Evolutionary conservation across 2,329 filamentous ascomycete species (phyloP).

Genomic region (Fusarium sp.): DNA sequence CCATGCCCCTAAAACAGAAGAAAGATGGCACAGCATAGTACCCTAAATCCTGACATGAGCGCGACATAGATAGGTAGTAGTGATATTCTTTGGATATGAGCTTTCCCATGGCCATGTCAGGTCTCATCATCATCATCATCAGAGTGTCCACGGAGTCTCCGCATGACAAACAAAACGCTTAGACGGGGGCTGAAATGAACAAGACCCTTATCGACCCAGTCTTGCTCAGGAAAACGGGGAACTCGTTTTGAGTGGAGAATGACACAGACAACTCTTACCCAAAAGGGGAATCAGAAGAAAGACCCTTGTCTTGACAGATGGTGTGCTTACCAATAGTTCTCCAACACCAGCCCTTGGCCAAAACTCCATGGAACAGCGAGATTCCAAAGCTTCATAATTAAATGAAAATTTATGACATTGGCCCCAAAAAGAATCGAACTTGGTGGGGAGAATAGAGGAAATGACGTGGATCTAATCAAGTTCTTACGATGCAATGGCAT

Average conservation of each 20-base stretch:
- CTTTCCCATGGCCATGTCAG: not conserved
- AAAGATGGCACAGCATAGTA: not conserved
- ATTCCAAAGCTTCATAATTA: conserved; percentile 23
- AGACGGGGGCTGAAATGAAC: not conserved
- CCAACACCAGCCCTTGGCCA: conserved; percentile 4
- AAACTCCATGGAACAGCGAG: conserved; percentile 21
- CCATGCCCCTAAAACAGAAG: not conserved
- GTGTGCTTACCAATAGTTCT: conserved; percentile 3
- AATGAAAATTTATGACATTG: not conserved
- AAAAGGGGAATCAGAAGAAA: not conserved
- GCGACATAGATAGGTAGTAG: not conserved
- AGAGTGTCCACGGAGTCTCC: conserved; percentile 7
- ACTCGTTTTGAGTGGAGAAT: not conserved
- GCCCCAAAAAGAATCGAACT: not conserved
- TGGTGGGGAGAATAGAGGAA: not conserved
- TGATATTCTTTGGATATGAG: not conserved
- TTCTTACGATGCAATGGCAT: not conserved
- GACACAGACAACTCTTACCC: not conserved
- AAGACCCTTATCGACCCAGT: not conserved
- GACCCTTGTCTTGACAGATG: not conserved
- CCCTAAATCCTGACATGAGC: not conserved
- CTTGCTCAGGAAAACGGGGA: conserved; percentile 11
- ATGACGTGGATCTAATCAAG: not conserved
- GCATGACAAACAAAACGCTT: conserved; percentile 11
- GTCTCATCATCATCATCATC: conserved; percentile 3